phyloP scores from a whole-genome alignment of 225 moss, liverwort and hornwort genomes.

The Physcomitrellopsis africana region DNA sequence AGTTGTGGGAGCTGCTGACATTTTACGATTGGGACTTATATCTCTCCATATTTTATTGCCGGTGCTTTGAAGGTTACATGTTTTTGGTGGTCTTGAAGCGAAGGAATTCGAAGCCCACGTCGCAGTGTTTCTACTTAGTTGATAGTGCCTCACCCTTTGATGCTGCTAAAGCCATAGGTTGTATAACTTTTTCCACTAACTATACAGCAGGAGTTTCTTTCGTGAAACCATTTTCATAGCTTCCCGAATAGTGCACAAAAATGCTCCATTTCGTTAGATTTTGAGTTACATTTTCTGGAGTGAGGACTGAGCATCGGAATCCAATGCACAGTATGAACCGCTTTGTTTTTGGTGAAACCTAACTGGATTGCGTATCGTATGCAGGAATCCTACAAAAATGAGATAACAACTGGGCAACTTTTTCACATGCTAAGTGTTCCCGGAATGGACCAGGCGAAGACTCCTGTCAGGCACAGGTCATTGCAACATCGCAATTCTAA shows the following conservation, averaged over 20 bases:
- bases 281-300: not conserved
- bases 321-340: not conserved
- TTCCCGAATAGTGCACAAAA: too few relatives aligned
- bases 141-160: not conserved
- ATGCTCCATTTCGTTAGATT: not conserved
- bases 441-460: slow-evolving; percentile 23
- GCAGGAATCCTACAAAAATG: slow-evolving; percentile 33
- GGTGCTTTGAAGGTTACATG: not conserved
- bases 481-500: slow-evolving; percentile 50
- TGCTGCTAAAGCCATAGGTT: not conserved
- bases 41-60: not conserved
- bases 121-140: slow-evolving; percentile 6
- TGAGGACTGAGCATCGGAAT: not conserved
- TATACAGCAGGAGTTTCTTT: too few relatives aligned
- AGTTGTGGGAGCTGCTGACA: not conserved
- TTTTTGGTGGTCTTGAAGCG: not conserved
- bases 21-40: not conserved
- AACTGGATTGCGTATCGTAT: not conserved
- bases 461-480: slow-evolving; percentile 33
- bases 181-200: too few relatives aligned
- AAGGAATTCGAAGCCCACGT: not conserved
- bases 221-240: too few relatives aligned
- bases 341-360: not conserved
- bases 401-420: slow-evolving; percentile 24
- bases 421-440: slow-evolving; percentile 13